phyloP scores from a whole-genome alignment of 306 rosid species.

The Comarum palustre region DNA sequence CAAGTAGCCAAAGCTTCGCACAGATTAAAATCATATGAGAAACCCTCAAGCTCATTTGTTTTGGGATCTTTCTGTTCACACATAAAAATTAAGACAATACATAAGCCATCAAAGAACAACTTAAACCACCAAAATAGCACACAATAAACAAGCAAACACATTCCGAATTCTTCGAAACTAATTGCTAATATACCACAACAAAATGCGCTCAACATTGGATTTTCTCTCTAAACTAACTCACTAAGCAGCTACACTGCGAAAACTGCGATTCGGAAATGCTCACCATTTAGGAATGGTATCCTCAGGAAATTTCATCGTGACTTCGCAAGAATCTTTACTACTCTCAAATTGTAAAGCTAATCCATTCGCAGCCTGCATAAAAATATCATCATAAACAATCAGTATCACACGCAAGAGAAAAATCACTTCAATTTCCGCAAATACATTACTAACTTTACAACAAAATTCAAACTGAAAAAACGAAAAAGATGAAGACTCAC shows the following conservation, averaged over 20 bases:
- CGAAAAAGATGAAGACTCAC: conserved; percentile 42
- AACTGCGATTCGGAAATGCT: neutral
- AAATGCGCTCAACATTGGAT: neutral
- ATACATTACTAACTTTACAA: neutral
- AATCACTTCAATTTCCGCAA: neutral
- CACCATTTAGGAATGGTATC: conserved; percentile 94
- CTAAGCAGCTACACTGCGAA: neutral
- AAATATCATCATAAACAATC: neutral
- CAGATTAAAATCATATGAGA: conserved; percentile 75
- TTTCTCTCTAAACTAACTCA: neutral
- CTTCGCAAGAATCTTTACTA: conserved; percentile 63
- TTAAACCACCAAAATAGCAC: neutral
- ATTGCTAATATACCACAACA: too few relatives aligned
- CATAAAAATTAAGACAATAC: conserved; percentile 32
- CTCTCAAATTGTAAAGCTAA: conserved; percentile 65
- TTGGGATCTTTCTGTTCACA: conserved; percentile 77
- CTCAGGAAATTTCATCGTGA: conserved; percentile 60
- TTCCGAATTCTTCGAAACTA: neutral
- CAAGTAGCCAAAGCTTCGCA: conserved; percentile 96
- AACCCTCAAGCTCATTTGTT: conserved; percentile 84
- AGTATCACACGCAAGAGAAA: neutral
- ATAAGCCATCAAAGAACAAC: neutral
- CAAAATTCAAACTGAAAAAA: neutral
- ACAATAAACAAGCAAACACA: neutral
- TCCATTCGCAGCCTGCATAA: conserved; percentile 79